Evolutionary conservation across 257 asterid species (phyloP).

Genomic region (Marsdenia floribunda): DNA sequence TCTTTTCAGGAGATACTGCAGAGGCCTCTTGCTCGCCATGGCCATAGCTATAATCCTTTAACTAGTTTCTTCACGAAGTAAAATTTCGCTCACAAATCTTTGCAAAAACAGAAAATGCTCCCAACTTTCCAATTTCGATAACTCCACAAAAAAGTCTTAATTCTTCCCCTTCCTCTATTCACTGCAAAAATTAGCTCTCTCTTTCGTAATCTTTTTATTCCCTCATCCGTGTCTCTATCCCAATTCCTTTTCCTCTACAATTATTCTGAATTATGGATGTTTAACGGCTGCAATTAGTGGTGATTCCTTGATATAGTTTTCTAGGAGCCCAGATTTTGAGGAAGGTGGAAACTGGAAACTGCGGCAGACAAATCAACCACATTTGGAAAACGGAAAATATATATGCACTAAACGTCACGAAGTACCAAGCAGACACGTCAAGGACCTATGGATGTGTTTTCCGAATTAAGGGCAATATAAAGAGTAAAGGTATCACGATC

Average conservation of each 20-base stretch:
- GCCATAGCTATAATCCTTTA: background rate
- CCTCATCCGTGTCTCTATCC: background rate
- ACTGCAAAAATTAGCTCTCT: background rate
- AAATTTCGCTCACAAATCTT: background rate
- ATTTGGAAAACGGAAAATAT: background rate
- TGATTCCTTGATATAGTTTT: background rate
- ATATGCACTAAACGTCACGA: no score
- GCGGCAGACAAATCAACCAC: background rate
- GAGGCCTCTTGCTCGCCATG: slow-evolving; percentile 6
- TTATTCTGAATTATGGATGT: background rate
- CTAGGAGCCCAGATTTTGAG: background rate
- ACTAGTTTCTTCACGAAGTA: background rate
- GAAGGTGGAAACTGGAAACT: background rate
- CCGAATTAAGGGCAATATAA: no score
- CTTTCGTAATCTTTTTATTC: background rate
- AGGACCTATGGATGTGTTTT: no score
- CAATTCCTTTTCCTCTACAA: background rate
- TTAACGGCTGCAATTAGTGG: background rate
- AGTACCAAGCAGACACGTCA: no score
- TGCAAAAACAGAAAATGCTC: background rate
- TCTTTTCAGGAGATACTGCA: slow-evolving; percentile 33
- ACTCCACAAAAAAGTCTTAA: background rate
- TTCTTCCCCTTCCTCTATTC: background rate
- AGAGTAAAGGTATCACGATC: no score
- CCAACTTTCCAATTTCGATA: background rate